Evolutionary conservation across 1,284 basidiomycete genomes (phyloP).

Genomic region (Schizophyllum amplum): DNA sequence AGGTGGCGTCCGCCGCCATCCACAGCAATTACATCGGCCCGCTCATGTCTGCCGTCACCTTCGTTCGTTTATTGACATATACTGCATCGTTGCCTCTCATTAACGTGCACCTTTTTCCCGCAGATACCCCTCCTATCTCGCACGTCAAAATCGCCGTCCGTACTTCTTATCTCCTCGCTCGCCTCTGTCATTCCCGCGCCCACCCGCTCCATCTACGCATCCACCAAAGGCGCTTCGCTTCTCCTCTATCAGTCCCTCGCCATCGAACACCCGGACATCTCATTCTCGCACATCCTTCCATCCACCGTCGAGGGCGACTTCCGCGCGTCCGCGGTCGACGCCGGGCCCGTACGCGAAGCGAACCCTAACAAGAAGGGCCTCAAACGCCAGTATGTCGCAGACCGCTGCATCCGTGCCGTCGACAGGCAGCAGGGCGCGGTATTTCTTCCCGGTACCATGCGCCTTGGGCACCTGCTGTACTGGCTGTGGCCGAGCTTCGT

Average conservation of each 20-base stretch:
- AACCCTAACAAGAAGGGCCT: slow-evolving; percentile 45
- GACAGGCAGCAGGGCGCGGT: slow-evolving; percentile 48
- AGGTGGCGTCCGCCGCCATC: slow-evolving; percentile 46
- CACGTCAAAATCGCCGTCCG: slow-evolving; percentile 63
- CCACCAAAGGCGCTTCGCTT: slow-evolving; percentile 78
- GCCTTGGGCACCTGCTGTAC: slow-evolving; percentile 43
- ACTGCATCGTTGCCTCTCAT: background rate
- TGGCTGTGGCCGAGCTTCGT: slow-evolving; percentile 54
- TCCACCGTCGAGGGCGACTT: slow-evolving; percentile 71
- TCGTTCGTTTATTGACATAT: slow-evolving; percentile 38
- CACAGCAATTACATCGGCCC: slow-evolving; percentile 62
- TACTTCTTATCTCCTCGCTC: slow-evolving; percentile 76
- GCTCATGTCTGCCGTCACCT: slow-evolving; percentile 53
- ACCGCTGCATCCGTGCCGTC: slow-evolving; percentile 47
- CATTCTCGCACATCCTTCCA: slow-evolving; percentile 52
- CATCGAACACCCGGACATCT: slow-evolving; percentile 66
- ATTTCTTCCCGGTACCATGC: slow-evolving; percentile 42
- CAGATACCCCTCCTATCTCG: slow-evolving; percentile 74
- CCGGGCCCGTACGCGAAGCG: slow-evolving; percentile 39
- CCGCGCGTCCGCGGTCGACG: slow-evolving; percentile 69
- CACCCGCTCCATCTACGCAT: slow-evolving; percentile 77
- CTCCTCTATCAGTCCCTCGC: slow-evolving; percentile 73
- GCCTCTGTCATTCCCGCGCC: slow-evolving; percentile 82
- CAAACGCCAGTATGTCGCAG: slow-evolving; percentile 46
- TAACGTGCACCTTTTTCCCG: background rate